Conservation (phyloP, 257 asterid species). For the Nicotiana attenuata region DNA sequence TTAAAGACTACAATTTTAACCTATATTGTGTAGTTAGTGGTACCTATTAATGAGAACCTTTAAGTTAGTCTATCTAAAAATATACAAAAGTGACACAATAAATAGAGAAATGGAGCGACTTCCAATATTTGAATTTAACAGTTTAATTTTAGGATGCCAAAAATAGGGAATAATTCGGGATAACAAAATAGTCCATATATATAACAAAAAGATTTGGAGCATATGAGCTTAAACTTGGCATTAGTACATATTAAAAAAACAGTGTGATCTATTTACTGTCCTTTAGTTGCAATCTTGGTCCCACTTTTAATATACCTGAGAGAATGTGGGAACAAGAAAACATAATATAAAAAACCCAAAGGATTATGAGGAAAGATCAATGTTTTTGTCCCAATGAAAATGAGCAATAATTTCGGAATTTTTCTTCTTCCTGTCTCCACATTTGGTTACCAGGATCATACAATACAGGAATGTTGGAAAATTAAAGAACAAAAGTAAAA, state of each 20-base stretch:
- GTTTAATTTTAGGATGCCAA: not conserved
- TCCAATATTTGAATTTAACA: not conserved
- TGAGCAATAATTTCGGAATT: not conserved
- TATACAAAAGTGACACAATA: not conserved
- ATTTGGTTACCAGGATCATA: not conserved
- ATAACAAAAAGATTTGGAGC: not conserved
- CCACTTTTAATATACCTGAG: not conserved
- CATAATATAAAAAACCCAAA: constrained; percentile 1
- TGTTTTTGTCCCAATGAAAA: not conserved
- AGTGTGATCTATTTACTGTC: not conserved
- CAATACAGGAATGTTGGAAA: not conserved
- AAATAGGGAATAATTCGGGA: not conserved
- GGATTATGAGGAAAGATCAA: not conserved
- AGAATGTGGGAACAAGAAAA: constrained; percentile 2
- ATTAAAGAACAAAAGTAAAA: not conserved
- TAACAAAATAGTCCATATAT: not conserved
- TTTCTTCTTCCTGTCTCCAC: not conserved
- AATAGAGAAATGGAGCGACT: not conserved
- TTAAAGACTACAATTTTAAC: not conserved
- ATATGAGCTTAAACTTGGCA: not conserved
- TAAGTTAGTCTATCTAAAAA: not conserved
- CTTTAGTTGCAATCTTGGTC: not conserved
- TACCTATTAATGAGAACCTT: not conserved
- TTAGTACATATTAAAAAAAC: not conserved
- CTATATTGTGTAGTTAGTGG: not conserved